phyloP scores from a whole-genome alignment of 139 green algal species.

The Pycnococcus provasolii region DNA sequence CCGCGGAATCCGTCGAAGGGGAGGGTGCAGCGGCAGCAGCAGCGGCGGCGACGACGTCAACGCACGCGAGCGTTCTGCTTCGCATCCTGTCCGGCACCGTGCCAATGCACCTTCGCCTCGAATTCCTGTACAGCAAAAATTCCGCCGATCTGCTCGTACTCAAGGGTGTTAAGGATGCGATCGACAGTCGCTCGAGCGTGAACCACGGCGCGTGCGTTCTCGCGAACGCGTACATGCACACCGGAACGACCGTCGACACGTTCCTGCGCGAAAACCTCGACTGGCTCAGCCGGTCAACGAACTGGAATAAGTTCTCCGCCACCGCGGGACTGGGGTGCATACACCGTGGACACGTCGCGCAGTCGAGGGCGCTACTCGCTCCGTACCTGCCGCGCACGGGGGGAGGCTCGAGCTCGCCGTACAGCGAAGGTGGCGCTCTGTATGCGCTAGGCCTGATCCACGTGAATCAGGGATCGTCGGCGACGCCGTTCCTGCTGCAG shows the following conservation, averaged over 20 bases:
- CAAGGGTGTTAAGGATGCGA: slow-evolving; percentile 72
- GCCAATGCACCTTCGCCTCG: slow-evolving; percentile 76
- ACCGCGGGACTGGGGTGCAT: slow-evolving; percentile 94
- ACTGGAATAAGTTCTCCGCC: slow-evolving; percentile 98
- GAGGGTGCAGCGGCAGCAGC: slow-evolving; percentile 13
- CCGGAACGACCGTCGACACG: slow-evolving; percentile 85
- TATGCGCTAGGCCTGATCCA: slow-evolving; percentile 97
- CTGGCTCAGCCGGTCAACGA: slow-evolving; percentile 89
- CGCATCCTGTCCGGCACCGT: slow-evolving; percentile 70
- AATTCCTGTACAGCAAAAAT: slow-evolving; percentile 80
- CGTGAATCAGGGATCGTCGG: slow-evolving; percentile 68
- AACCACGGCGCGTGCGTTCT: slow-evolving; percentile 84
- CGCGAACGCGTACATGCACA: slow-evolving; percentile 91
- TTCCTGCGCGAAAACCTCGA: slow-evolving; percentile 87
- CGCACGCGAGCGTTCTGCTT: slow-evolving; percentile 31
- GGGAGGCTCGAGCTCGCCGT: slow-evolving; percentile 32
- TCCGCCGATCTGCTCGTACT: slow-evolving; percentile 61
- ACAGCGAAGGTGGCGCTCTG: slow-evolving; percentile 82
- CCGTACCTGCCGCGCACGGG: slow-evolving; percentile 79
- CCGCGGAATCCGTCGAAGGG: slow-evolving; percentile 26
- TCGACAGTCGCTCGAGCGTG: slow-evolving; percentile 76
- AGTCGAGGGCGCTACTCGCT: slow-evolving; percentile 63
- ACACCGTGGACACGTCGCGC: slow-evolving; percentile 77
- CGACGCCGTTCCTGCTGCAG: slow-evolving; percentile 73
- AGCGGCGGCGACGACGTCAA: background rate